Evolutionary conservation across 2,329 filamentous ascomycete genomes (phyloP), one percentile per base, ranked within the genome.

Genomic region (Cordyceps tenuipes): DNA sequence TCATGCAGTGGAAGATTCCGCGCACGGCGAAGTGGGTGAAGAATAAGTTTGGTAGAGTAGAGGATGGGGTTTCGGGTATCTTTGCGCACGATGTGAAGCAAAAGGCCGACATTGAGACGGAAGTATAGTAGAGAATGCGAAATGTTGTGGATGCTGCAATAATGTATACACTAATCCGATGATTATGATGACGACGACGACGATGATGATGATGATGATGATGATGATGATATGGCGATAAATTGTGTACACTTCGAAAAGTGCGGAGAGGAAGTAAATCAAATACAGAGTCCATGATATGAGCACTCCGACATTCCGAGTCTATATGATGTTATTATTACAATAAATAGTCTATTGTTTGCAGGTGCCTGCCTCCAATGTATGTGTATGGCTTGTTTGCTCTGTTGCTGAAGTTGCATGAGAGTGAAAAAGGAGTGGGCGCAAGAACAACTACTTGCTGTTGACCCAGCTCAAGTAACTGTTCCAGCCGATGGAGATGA

Each of bases 401-500:
- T 7, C 9, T 26, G 13, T 31, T 9, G 39, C 19, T 7, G 17
- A 39, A 13, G 13, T 29, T 7, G 41, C 34, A 44, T 9, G 50
- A 51, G 19, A 31, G 29, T 21, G 23, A 49, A 49, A 57, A 34
- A n/a, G n/a, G 19, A 52, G 10, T 26, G 15, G 10, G 21, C 5
- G 21, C 9, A 47, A 15, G n/a, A 47, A 26, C 3, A 5, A 26
- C 47, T 69, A 72, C 63, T 75, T 70, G 69, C 77, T 81, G 73
- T 86, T 86, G 57, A 85, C 71, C 72, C 77, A 83, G 72, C 83
- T 86, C 66, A 86, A 71, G 68, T 85, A 86, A 64, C 79, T 83
- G 73, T 86, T 86, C 83, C 83, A 86, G 63, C 82, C 83, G 64
- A 84, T 80, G 58, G 78, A 89, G 58, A 96, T 80, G 55, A 95